Evolutionary conservation across 495 filamentous ascomycete genomes (phyloP).

Genomic region (Aspergillus nidulans): DNA sequence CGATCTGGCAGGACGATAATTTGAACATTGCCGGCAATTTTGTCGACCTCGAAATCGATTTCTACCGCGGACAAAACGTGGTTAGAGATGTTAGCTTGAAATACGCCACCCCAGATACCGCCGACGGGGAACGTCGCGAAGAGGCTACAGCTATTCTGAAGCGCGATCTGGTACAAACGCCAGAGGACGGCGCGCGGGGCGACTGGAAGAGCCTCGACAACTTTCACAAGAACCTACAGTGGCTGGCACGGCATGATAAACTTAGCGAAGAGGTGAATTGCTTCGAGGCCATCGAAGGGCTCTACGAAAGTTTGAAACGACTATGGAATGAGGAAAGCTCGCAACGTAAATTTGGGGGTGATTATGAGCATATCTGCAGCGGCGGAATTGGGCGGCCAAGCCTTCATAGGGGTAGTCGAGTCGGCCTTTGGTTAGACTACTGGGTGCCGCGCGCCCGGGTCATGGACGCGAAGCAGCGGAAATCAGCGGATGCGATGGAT

Average conservation of each 20-base stretch:
- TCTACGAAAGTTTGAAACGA: constrained; percentile 67
- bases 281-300: constrained; percentile 80
- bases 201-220: constrained; percentile 56
- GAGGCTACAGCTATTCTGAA: constrained; percentile 50
- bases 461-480: constrained; percentile 33
- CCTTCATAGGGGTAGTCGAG: constrained; percentile 66
- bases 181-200: constrained; percentile 34
- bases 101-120: constrained; percentile 42
- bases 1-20: constrained; percentile 63
- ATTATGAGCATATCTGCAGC: constrained; percentile 46
- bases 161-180: constrained; percentile 41
- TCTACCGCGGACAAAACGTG: constrained; percentile 38
- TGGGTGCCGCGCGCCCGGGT: constrained; percentile 66
- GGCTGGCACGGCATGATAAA: constrained; percentile 72
- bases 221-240: constrained; percentile 78
- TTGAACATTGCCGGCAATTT: constrained; percentile 68
- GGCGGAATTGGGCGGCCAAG: constrained; percentile 66
- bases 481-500: constrained; percentile 32
- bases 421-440: constrained; percentile 81
- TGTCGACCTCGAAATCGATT: constrained; percentile 50
- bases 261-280: constrained; percentile 81
- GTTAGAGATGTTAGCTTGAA: constrained; percentile 43
- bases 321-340: constrained; percentile 50
- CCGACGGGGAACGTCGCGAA: constrained; percentile 38
- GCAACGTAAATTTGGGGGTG: constrained; percentile 37